Base-by-base conservation (phyloP, 768 basidiomycete species). In the Leccinum imitatum region DNA sequence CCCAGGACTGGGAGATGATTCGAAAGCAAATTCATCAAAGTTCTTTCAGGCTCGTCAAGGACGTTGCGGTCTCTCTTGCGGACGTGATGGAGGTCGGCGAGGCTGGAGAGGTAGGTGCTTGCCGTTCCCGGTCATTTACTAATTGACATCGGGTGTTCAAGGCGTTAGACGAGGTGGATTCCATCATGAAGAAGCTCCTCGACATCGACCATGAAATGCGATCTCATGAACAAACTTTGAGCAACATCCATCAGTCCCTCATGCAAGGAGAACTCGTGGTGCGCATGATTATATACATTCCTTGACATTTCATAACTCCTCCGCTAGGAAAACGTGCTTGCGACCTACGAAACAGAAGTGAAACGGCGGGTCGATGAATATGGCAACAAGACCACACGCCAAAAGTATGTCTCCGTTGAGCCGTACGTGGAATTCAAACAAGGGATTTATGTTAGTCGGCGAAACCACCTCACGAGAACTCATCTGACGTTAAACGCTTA, bases 371-470 rank as follows among this genome's bases (percentile, higher is more conserved):
- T 80, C 47, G 74, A 80, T 6, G 77, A 75, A 30, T 90, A 91
- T 70, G 64, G 76, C 2, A 69, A 68, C 30, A 85, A 84, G 75
- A 93, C 92, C 0, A 77, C 85, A 7, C 83, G 93, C 9, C 90
- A 95, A 72, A 93, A 88, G 69, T 95, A 93, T 68, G 82, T 81
- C 15, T 87, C 87, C 52, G 74, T 78, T 53, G 77, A 83, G 0
- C 71, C 77, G 23, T 95, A 93, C 65, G 65, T 73, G 14, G 68
- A 77, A 19, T 93, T 91, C 76, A 85, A 79, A 67, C 80, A 87
- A 58, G 73, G 75, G 14, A 81, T 94, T 39, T 91, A 83, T 79
- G 91, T 91, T 64, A 19, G 86, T 77, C 33, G 30, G 47, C 1
- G 27, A 50, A 23, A 31, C 14, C 60, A 17, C 56, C 50, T 56